Evolutionary conservation across 768 basidiomycete species (phyloP).

Genomic region (Russula virescens): DNA sequence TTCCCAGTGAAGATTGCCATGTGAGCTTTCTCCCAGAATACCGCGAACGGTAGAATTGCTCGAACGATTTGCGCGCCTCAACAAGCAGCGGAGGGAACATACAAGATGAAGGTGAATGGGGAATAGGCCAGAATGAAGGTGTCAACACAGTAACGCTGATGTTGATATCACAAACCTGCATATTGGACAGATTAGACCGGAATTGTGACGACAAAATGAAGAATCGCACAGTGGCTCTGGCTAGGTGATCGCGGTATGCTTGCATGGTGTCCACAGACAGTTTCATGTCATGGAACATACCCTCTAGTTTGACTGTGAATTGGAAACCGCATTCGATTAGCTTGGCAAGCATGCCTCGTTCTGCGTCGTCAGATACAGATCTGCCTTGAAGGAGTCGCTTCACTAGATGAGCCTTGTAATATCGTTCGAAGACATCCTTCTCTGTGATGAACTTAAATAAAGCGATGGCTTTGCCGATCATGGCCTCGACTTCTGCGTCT

Average conservation of each 20-base stretch:
- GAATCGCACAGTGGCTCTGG: slow-evolving; percentile 51
- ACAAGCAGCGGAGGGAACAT: slow-evolving; percentile 60
- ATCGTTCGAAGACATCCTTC: slow-evolving; percentile 96
- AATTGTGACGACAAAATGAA: slow-evolving; percentile 26
- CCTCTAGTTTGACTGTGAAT: slow-evolving; percentile 98
- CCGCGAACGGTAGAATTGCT: slow-evolving; percentile 81
- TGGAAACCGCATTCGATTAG: slow-evolving; percentile 93
- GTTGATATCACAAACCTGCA: slow-evolving; percentile 67
- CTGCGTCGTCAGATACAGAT: slow-evolving; percentile 96
- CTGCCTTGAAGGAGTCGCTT: slow-evolving; percentile 82
- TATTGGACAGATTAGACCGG: slow-evolving; percentile 3
- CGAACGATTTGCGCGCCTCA: slow-evolving; percentile 67
- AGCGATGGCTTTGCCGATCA: slow-evolving; percentile 93
- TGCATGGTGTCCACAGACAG: slow-evolving; percentile 77
- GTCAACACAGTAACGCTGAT: slow-evolving; percentile 91
- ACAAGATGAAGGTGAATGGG: slow-evolving; percentile 57
- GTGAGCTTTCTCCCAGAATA: slow-evolving; percentile 88
- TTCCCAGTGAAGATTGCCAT: slow-evolving; percentile 88
- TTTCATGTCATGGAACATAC: slow-evolving; percentile 96
- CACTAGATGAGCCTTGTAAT: slow-evolving; percentile 94
- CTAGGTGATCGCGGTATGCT: slow-evolving; percentile 59
- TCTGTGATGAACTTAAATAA: slow-evolving; percentile 91
- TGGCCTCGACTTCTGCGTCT: slow-evolving; percentile 83
- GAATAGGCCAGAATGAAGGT: slow-evolving; percentile 93
- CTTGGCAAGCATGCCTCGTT: slow-evolving; percentile 94